phyloP scores from a whole-genome alignment of 2,329 filamentous ascomycete species.

The Thyridium curvatum region DNA sequence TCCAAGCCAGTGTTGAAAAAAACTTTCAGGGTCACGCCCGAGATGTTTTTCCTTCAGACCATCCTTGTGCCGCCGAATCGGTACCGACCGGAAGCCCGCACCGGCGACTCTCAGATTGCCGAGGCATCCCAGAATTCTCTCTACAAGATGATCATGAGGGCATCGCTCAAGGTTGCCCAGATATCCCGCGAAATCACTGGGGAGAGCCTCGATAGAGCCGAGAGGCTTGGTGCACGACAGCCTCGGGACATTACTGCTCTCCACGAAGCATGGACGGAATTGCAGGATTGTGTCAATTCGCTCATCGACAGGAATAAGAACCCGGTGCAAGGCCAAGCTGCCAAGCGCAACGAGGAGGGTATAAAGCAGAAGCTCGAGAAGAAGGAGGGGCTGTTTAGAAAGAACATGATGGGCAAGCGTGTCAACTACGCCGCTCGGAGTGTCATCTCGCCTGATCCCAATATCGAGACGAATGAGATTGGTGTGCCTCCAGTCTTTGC shows the following conservation, averaged over 20 bases:
- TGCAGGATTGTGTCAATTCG: constrained; percentile 90
- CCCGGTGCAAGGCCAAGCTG: constrained; percentile 71
- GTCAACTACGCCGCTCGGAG: constrained; percentile 96
- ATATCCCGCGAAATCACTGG: constrained; percentile 64
- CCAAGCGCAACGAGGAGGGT: constrained; percentile 76
- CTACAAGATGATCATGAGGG: constrained; percentile 77
- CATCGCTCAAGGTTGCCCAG: constrained; percentile 66
- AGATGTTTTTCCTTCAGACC: constrained; percentile 91
- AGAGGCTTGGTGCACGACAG: constrained; percentile 25
- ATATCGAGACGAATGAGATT: constrained; percentile 98
- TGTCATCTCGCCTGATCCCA: constrained; percentile 97
- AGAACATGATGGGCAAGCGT: constrained; percentile 99
- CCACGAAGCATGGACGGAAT: constrained; percentile 71
- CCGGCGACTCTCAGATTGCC: constrained; percentile 72
- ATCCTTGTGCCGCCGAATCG: constrained; percentile 88
- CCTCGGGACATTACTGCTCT: constrained; percentile 65
- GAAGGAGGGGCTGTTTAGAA: constrained; percentile 96
- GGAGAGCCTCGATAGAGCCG: constrained; percentile 27
- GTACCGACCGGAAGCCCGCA: constrained; percentile 80
- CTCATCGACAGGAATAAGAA: constrained; percentile 87
- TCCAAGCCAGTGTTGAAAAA: constrained; percentile 59
- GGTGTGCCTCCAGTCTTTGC: constrained; percentile 98
- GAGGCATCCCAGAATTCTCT: constrained; percentile 85
- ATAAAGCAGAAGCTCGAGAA: constrained; percentile 98
- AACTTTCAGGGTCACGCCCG: constrained; percentile 54